Percentiles rank a stretch among this genome's conserved stretches.
These are phyloP conservation scores for Tolypocladium sp. DNA, from an alignment of 2,329 filamentous ascomycete genomes.

Conservation along the genomic window DNA sequence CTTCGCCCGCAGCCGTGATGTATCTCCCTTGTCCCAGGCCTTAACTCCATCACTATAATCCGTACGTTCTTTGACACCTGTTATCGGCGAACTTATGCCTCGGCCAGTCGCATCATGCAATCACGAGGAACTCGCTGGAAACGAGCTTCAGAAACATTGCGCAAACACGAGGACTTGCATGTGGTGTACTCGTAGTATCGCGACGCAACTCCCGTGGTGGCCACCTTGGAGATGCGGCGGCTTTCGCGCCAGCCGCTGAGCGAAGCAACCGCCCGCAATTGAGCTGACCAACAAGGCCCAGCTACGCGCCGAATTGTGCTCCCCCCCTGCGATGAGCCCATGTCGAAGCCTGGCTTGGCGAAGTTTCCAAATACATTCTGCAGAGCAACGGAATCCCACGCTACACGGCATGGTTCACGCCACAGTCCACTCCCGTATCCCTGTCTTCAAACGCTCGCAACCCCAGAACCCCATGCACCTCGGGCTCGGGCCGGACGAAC, in stretches of 20 bases:
- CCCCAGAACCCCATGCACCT: background rate
- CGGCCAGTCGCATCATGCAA: background rate
- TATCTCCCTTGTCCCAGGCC: background rate
- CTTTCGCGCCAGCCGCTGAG: background rate
- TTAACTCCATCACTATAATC: background rate
- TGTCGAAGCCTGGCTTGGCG: background rate
- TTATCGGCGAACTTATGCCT: background rate
- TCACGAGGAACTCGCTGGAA: background rate
- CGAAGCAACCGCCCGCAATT: background rate
- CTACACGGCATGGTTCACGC: background rate
- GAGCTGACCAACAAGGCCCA: background rate
- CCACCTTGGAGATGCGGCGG: background rate
- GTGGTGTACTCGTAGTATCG: background rate
- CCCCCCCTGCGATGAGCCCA: background rate
- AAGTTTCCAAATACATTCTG: background rate
- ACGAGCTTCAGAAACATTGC: background rate
- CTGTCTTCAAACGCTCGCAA: background rate
- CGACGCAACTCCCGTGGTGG: background rate
- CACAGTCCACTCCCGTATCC: background rate
- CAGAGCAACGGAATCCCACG: background rate
- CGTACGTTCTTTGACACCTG: background rate
- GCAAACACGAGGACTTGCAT: background rate
- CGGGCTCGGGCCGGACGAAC: constrained; percentile 3
- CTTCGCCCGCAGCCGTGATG: background rate
- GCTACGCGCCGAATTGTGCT: background rate